phyloP scores from a whole-genome alignment of 164 flowering plant genomes.

The Aristolochia contorta region DNA sequence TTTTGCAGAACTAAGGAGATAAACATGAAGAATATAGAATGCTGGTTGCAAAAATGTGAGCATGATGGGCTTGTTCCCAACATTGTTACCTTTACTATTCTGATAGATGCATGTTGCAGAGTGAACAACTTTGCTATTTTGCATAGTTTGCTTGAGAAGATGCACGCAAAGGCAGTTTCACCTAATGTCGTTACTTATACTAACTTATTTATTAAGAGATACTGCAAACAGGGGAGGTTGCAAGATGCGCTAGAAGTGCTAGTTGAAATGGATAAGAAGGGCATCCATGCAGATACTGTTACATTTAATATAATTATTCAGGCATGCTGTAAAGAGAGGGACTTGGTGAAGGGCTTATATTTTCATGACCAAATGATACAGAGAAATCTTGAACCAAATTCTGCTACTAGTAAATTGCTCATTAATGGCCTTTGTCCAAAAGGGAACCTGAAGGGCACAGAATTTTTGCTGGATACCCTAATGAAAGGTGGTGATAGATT shows the following conservation, averaged over 20 bases:
- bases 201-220: constrained; percentile 55
- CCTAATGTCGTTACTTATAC: constrained; percentile 56
- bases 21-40: constrained; percentile 26
- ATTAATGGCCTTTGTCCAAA: constrained; percentile 53
- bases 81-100: constrained; percentile 52
- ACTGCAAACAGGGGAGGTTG: constrained; percentile 39
- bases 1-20: constrained; percentile 42
- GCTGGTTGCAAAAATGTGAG: constrained; percentile 25
- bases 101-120: constrained; percentile 61
- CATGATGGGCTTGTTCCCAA: constrained; percentile 41
- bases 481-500: constrained; percentile 21
- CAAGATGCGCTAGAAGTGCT: constrained; percentile 34
- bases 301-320: constrained; percentile 67
- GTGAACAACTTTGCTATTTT: constrained; percentile 24
- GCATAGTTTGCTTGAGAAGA: constrained; percentile 33
- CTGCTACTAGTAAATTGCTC: constrained; percentile 61
- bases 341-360: constrained; percentile 30
- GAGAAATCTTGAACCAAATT: constrained; percentile 40
- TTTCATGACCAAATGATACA: constrained; percentile 39
- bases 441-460: constrained; percentile 40
- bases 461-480: constrained; percentile 30
- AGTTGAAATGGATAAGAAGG: constrained; percentile 33
- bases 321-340: constrained; percentile 37
- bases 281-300: constrained; percentile 47
- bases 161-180: constrained; percentile 33